Base-by-base conservation (phyloP, 2,329 filamentous ascomycete genomes). In the Claviceps africana region DNA sequence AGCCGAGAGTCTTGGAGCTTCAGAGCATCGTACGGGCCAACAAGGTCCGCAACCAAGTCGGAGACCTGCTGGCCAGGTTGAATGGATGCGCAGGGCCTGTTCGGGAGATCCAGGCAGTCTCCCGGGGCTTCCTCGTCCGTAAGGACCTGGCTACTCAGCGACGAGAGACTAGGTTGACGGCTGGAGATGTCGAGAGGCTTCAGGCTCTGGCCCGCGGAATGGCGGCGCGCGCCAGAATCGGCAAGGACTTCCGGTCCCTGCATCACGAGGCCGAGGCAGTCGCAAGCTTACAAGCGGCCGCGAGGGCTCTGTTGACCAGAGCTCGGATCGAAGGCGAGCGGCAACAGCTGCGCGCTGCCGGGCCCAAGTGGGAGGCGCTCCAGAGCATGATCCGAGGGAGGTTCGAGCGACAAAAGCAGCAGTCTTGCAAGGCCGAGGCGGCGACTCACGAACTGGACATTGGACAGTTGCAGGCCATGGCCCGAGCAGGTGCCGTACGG, bases 21-120 rank as follows among this genome's bases (percentile, higher is more conserved):
- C 93, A 98, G 67, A 95, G 83, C 64, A 73, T 95, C 47, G 78
- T 88, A 63, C 76, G 86, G 61, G 86, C 83, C 22, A 77, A 77
- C 54, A 86, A 82, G 62, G 76, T 74, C 56, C 78, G 81, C 56
- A 67, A 76, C 57, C 71, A 82, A 70, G 72, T 83, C 67, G 72
- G 70, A 61, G 70, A 77, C 57, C 69, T 73, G 58, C 73, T 66
- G 64, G 75, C 74, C 62, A 76, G 84, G 60, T 76, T 89, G 61
- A 73, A 75, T 57, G 72, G 75, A 55, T 83, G 77, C 50, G 77
- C 75, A 57, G 79, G 79, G 51, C 79, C 83, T 48, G 76, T 89
- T 52, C 74, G 77, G 44, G 74, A 80, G 57, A 77, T 88, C 47
- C 82, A 85, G 64, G 77, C 81, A 62, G 67, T 76, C 55, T 78